A percentile compares a stretch with the other conserved stretches of the same genome.
These are phyloP conservation scores for Prinsepia uniflora DNA, from an alignment of 306 rosid genomes.

Conservation along the genomic window DNA sequence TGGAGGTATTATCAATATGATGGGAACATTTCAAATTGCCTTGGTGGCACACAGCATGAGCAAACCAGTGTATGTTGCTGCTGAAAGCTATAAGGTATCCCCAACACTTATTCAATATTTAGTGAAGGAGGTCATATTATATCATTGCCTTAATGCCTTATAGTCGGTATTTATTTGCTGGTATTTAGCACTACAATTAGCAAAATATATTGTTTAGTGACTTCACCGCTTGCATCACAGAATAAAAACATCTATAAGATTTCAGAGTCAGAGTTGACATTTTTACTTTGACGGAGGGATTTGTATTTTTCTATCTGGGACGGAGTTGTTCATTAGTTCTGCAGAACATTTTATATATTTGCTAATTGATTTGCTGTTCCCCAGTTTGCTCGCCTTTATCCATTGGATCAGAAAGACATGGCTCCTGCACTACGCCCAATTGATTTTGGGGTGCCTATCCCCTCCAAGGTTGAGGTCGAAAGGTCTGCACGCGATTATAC, in stretches of 20 bases:
- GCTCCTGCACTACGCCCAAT: conserved; percentile 82
- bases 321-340: neutral
- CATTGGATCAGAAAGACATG: conserved; percentile 92
- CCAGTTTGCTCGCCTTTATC: conserved; percentile 97
- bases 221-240: neutral
- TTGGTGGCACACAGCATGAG: conserved; percentile 83
- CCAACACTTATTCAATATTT: neutral
- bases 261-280: neutral
- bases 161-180: neutral
- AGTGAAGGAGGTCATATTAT: neutral
- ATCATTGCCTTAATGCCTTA: no score
- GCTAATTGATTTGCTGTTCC: conserved; percentile 18
- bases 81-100: conserved; percentile 92
- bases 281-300: neutral
- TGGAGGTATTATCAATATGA: conserved; percentile 95
- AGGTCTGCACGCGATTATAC: conserved; percentile 90
- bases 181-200: neutral
- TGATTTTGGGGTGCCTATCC: conserved; percentile 90
- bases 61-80: conserved; percentile 91
- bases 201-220: neutral
- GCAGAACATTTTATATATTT: neutral
- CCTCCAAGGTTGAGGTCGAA: conserved; percentile 93
- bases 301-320: neutral
- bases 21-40: conserved; percentile 95
- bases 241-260: neutral